A percentile compares a stretch with the other conserved stretches of the same genome.
These are phyloP conservation scores for Rhizopus microsporus DNA, from an alignment of 371 early-diverging fungal genomes.

Conservation along the genomic window DNA sequence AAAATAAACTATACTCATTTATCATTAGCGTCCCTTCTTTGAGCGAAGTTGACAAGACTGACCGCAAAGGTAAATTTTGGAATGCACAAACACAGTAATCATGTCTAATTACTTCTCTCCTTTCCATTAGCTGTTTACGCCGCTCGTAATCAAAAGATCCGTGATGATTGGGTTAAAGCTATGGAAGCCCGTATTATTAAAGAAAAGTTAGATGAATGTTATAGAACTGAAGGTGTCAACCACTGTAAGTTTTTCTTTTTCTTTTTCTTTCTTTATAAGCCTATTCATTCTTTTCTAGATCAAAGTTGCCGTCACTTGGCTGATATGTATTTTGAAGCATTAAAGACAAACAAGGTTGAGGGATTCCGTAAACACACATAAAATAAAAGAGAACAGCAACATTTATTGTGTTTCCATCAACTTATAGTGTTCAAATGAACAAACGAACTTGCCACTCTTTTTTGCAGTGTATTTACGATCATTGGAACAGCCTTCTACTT, in stretches of 20 bases:
- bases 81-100: neutral
- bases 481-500: slow-evolving; percentile 36
- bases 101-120: neutral
- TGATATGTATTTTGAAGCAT: slow-evolving; percentile 43
- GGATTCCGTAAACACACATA: slow-evolving; percentile 49
- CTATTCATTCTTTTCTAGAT: slow-evolving; percentile 23
- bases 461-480: slow-evolving; percentile 43
- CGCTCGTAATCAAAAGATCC: slow-evolving; percentile 75
- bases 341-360: slow-evolving; percentile 52
- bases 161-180: slow-evolving; percentile 83
- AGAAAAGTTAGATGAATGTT: slow-evolving; percentile 76
- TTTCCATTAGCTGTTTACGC: slow-evolving; percentile 62
- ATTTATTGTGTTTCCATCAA: slow-evolving; percentile 27
- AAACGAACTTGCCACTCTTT: slow-evolving; percentile 40
- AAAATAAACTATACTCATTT: slow-evolving; percentile 1
- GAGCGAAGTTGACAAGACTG: slow-evolving; percentile 48
- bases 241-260: slow-evolving; percentile 60
- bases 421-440: slow-evolving; percentile 49
- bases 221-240: slow-evolving; percentile 82
- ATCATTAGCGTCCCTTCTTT: slow-evolving; percentile 44
- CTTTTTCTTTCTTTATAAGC: neutral
- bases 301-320: slow-evolving; percentile 51
- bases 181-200: slow-evolving; percentile 82
- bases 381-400: neutral
- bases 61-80: slow-evolving; percentile 46